A percentile compares a stretch with the other conserved stretches of the same genome.
phyloP scores from a whole-genome alignment of 2,329 filamentous ascomycete genomes.

The Teratosphaeria gauchensis region DNA sequence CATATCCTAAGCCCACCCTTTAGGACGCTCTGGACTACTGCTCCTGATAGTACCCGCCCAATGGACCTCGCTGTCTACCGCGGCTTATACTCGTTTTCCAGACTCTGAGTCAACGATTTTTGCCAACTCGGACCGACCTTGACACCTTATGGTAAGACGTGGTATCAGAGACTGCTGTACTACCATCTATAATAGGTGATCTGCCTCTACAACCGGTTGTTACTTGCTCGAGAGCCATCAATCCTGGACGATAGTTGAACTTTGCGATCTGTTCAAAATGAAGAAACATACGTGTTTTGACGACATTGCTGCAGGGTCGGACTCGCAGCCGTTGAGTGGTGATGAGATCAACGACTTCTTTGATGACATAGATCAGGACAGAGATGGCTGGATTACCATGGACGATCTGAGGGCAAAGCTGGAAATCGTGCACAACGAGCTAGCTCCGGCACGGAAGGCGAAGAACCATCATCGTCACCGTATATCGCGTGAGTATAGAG shows the following conservation, averaged over 20 bases:
- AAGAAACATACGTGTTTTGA: not conserved
- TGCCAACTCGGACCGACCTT: too few relatives aligned
- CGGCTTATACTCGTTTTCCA: too few relatives aligned
- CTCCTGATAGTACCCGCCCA: too few relatives aligned
- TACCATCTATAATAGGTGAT: too few relatives aligned
- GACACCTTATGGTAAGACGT: too few relatives aligned
- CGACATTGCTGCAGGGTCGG: not conserved
- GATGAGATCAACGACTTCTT: constrained; percentile 45
- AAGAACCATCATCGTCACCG: constrained; percentile 37
- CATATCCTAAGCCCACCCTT: too few relatives aligned
- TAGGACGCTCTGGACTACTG: too few relatives aligned
- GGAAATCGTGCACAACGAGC: constrained; percentile 43
- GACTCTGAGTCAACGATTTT: too few relatives aligned
- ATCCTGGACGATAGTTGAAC: too few relatives aligned
- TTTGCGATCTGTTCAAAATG: not conserved
- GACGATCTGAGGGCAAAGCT: constrained; percentile 45
- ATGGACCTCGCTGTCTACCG: too few relatives aligned
- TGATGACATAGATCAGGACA: constrained; percentile 43
- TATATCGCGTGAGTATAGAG: not conserved
- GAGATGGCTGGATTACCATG: constrained; percentile 44
- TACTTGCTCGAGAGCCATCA: not conserved
- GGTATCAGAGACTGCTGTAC: too few relatives aligned
- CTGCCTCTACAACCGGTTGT: not conserved
- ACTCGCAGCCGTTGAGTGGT: constrained; percentile 27
- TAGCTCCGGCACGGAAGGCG: constrained; percentile 35